Conservation (phyloP, 2,329 filamentous ascomycete species). For the Fusarium graminum region DNA sequence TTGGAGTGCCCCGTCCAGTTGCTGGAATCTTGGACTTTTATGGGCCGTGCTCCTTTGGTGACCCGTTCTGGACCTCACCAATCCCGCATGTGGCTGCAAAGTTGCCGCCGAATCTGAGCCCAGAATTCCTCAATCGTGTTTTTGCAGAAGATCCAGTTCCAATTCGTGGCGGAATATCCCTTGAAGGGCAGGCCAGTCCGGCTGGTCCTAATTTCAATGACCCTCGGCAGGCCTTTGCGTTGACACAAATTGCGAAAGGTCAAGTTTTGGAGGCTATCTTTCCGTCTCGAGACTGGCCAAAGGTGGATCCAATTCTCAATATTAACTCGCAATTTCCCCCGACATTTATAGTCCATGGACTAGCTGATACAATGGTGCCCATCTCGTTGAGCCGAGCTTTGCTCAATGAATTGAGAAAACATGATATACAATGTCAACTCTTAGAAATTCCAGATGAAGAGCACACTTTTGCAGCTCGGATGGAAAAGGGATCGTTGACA, state of each 20-base stretch:
- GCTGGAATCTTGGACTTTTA: conserved; percentile 12
- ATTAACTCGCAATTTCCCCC: background rate
- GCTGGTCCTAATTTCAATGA: conserved; percentile 4
- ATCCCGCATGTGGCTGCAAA: conserved; percentile 7
- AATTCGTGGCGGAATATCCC: background rate
- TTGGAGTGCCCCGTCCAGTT: conserved; percentile 7
- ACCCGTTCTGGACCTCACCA: conserved; percentile 1
- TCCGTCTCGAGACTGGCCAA: conserved; percentile 5
- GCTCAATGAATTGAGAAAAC: background rate
- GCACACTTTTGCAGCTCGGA: conserved; percentile 9
- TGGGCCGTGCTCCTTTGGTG: conserved; percentile 1
- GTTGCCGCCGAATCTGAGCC: background rate
- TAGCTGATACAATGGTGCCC: conserved; percentile 7
- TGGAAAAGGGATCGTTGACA: background rate
- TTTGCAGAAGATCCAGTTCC: conserved; percentile 1
- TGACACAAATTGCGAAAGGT: conserved; percentile 1
- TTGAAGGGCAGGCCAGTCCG: conserved; percentile 7
- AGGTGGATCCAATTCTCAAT: conserved; percentile 8
- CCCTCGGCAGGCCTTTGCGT: conserved; percentile 8
- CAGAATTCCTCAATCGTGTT: conserved; percentile 2
- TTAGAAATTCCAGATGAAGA: conserved; percentile 9
- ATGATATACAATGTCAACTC: background rate
- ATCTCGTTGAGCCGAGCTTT: conserved; percentile 1
- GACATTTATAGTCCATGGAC: background rate
- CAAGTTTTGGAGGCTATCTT: background rate